Conservation (phyloP, 345 rosid species). For the Eucalyptus erythrocorys region DNA sequence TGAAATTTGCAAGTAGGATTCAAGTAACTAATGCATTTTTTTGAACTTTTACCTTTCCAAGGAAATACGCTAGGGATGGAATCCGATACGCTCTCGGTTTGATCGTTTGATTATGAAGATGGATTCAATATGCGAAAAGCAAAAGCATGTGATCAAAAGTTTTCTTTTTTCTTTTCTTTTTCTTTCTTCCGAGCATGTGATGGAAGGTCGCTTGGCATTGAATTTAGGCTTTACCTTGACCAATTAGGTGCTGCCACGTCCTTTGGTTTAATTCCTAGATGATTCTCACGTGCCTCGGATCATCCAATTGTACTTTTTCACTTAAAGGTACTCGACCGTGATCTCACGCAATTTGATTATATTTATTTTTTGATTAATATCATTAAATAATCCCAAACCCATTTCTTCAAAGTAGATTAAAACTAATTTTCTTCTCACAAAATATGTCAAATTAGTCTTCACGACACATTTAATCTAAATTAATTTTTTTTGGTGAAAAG, state of each 20-base stretch:
- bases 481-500: not conserved
- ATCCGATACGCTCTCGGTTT: not conserved
- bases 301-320: not conserved
- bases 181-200: not conserved
- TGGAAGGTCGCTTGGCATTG: not conserved
- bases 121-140: not conserved
- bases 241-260: not conserved
- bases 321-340: rapidly evolving
- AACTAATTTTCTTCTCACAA: too few species aligned
- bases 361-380: too few species aligned
- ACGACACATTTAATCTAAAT: rapidly evolving
- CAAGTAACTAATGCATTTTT: not conserved
- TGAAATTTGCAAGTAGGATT: not conserved
- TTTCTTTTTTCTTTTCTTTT: not conserved
- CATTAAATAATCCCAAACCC: rapidly evolving
- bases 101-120: not conserved
- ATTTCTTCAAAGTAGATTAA: rapidly evolving
- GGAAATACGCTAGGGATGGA: not conserved
- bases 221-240: not conserved
- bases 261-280: not conserved
- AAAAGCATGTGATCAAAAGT: not conserved
- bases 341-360: not conserved
- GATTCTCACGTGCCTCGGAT: not conserved
- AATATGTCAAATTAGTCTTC: rapidly evolving
- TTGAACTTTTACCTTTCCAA: not conserved